Conservation (phyloP, 106 monocot species). For the Allium sativum region DNA sequence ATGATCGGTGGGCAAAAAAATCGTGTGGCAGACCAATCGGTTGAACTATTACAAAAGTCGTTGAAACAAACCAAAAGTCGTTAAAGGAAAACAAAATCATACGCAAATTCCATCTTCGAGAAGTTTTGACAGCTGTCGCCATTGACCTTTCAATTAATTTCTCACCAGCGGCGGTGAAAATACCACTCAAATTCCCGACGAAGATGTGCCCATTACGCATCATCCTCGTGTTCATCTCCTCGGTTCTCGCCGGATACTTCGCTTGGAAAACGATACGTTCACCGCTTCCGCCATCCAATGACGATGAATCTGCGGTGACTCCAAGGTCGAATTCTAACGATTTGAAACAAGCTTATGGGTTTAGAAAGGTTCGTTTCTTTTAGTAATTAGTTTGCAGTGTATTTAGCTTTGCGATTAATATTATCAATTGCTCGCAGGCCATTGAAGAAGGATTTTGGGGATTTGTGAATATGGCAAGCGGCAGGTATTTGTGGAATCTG, state of each 20-base stretch:
- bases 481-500: constrained; percentile 18
- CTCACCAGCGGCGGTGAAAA: background rate
- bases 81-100: too few species aligned
- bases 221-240: constrained; percentile 27
- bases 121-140: too few species aligned
- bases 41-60: too few species aligned
- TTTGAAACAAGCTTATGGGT: background rate
- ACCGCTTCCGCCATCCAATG: background rate
- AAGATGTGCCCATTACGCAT: constrained; percentile 26
- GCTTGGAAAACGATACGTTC: constrained; percentile 23
- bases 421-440: constrained; percentile 2
- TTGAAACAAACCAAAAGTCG: too few species aligned
- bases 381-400: background rate
- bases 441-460: constrained; percentile 15
- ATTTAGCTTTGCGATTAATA: background rate
- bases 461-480: constrained; percentile 22
- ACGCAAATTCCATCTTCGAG: too few species aligned
- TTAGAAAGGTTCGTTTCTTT: background rate
- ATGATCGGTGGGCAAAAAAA: too few species aligned
- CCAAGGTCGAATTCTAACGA: background rate
- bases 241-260: constrained; percentile 22
- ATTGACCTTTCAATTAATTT: too few species aligned
- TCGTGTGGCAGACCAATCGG: too few species aligned
- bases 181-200: background rate
- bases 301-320: background rate